These are phyloP conservation scores for Candida odintsovae DNA, from an alignment of 805 yeast species.

Conservation along the genomic window DNA sequence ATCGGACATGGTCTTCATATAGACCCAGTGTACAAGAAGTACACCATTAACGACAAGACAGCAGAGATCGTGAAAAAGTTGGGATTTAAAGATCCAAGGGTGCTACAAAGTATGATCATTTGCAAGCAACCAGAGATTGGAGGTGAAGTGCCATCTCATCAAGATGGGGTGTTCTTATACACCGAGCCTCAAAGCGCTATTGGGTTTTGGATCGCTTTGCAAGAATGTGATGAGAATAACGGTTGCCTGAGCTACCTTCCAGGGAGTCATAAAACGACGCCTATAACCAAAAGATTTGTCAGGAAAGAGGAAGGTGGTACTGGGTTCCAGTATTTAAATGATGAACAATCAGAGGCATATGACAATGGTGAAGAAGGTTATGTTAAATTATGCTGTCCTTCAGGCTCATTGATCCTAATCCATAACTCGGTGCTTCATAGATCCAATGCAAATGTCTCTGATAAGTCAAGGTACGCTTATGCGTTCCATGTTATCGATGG, in stretches of 20 bases:
- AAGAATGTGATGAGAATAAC: conserved; percentile 59
- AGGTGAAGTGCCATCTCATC: conserved; percentile 72
- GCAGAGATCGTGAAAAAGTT: conserved; percentile 46
- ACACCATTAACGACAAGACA: conserved; percentile 49
- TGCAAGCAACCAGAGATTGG: conserved; percentile 74
- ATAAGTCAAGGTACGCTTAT: conserved; percentile 62
- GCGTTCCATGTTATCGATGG: conserved; percentile 81
- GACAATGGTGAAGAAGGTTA: conserved; percentile 33
- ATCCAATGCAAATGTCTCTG: conserved; percentile 53
- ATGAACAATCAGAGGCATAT: conserved; percentile 21
- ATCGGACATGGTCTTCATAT: conserved; percentile 76
- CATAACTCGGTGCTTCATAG: conserved; percentile 70
- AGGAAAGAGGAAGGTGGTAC: conserved; percentile 51
- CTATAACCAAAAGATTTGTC: conserved; percentile 59
- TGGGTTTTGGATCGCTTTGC: conserved; percentile 81
- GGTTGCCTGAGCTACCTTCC: conserved; percentile 69
- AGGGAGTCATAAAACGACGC: conserved; percentile 58
- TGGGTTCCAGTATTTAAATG: conserved; percentile 38
- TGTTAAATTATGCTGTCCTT: conserved; percentile 52
- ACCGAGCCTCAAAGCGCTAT: conserved; percentile 67
- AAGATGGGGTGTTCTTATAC: conserved; percentile 67
- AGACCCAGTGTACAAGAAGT: conserved; percentile 40
- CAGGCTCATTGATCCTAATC: conserved; percentile 67
- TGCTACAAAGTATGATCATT: conserved; percentile 73
- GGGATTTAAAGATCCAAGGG: conserved; percentile 57